Evolutionary conservation across 176 grass and related monocot genomes (phyloP), one percentile per base, ranked within the genome.

Genomic region (Aegilops umbellulata): DNA sequence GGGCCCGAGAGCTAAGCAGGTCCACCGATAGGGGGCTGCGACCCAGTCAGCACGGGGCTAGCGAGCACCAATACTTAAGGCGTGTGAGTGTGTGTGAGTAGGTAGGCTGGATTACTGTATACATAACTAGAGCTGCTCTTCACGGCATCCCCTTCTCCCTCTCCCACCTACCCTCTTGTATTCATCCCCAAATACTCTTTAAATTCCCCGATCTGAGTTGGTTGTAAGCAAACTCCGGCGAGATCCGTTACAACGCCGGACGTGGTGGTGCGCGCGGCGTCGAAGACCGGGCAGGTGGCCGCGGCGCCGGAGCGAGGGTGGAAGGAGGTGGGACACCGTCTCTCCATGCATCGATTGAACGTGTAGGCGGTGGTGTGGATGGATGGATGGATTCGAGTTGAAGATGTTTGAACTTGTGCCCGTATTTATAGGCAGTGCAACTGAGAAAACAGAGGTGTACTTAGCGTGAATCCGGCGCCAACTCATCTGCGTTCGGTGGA

Each of bases 281-380:
- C 67, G 74, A 91, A 91, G 83, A 91, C 42, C 2, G 81, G 86
- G 57, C 93, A 95, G 16, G 82, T 26, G 44, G 81, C 85, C 84
- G 16, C 84, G 15, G 92, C 77, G 73, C 88, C 88, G 78, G 86
- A 66, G 53, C 82, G 44, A 31, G 83, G 90, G 76, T 94, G 92
- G 74, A 94, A 94, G 23, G 23, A 62, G n/a, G n/a, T 9, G 60
- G 60, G 4, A 23, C 60, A 62, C 60, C 60, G 60, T 23, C 60
- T 62, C 60, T 62, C 60, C 60, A 51, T 51, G 4, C 15, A 62
- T 62, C 60, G 22, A 23, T 11, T n/a, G 60, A 24, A 23, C 8
- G 60, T 10, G 22, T 12, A 4, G 13, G 13, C 44, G 22, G 22
- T 25, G 60, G 20, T 1, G 10, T 60, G 0, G n/a, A n/a, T 62